A percentile compares a stretch with the other conserved stretches of the same genome.
phyloP scores from a whole-genome alignment of 2,329 filamentous ascomycete species.

The Lecanicillium sp. region DNA sequence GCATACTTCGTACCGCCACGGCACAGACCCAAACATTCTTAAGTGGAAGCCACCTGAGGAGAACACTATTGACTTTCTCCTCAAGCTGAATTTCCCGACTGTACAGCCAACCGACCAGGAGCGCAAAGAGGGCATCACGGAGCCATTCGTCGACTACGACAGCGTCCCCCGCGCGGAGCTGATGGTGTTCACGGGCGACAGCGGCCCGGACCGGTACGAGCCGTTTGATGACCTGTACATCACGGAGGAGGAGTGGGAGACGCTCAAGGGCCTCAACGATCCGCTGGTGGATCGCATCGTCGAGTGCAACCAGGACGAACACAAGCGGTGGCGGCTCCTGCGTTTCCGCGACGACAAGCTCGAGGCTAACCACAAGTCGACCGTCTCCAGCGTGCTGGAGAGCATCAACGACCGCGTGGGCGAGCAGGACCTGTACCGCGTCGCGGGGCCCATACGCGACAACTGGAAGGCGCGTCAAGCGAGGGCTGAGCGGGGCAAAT shows the following conservation, averaged over 20 bases:
- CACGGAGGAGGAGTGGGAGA: conserved; percentile 74
- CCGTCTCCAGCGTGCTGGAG: conserved; percentile 78
- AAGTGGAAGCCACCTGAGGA: conserved; percentile 98
- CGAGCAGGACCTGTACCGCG: conserved; percentile 69
- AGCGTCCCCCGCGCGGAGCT: conserved; percentile 69
- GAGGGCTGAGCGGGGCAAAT: conserved; percentile 24
- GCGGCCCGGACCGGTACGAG: conserved; percentile 49
- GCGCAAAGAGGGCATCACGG: conserved; percentile 56
- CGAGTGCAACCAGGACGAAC: conserved; percentile 77
- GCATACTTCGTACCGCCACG: conserved; percentile 76
- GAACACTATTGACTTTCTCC: conserved; percentile 89
- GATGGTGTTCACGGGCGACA: conserved; percentile 60
- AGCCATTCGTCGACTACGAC: conserved; percentile 71
- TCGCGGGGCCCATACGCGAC: conserved; percentile 65
- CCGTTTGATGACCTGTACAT: conserved; percentile 63
- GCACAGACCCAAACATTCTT: conserved; percentile 87
- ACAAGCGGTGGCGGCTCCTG: conserved; percentile 76
- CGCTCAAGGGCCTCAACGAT: conserved; percentile 64
- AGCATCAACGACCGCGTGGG: conserved; percentile 84
- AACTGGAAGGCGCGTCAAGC: conserved; percentile 66
- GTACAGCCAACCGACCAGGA: conserved; percentile 64
- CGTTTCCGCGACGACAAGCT: conserved; percentile 89
- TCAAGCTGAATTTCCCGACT: conserved; percentile 69
- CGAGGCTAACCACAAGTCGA: conserved; percentile 82
- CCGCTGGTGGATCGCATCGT: conserved; percentile 83